A percentile compares a stretch with the other conserved stretches of the same genome.
Evolutionary conservation across 2,329 filamentous ascomycete species (phyloP).

Genomic region (Xylaria sp.): DNA sequence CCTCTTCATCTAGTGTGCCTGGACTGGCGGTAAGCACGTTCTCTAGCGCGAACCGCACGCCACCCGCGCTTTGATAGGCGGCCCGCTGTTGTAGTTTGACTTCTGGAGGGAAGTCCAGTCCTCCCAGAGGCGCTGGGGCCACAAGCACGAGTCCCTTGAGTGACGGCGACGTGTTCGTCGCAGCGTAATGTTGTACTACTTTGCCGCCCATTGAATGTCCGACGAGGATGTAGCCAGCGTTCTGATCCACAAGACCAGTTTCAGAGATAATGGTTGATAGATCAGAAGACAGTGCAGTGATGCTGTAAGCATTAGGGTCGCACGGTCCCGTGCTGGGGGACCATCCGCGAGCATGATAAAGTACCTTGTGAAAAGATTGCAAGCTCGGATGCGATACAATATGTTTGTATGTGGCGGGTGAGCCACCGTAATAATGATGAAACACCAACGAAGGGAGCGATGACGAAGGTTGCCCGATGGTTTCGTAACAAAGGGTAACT

Average conservation of each 20-base stretch:
- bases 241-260: background rate
- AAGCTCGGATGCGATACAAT: background rate
- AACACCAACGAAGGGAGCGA: background rate
- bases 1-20: background rate
- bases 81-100: constrained; percentile 5
- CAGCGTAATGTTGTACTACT: constrained; percentile 22
- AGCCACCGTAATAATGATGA: constrained; percentile 4
- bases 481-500: constrained; percentile 3
- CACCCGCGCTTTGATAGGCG: constrained; percentile 15
- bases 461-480: background rate
- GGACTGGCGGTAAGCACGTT: constrained; percentile 13
- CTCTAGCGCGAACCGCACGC: constrained; percentile 9
- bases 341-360: constrained; percentile 4
- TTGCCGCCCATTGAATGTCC: constrained; percentile 12
- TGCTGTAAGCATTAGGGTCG: constrained; percentile 2
- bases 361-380: background rate
- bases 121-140: constrained; percentile 9
- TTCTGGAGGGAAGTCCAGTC: constrained; percentile 3
- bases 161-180: constrained; percentile 7
- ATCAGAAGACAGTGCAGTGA: constrained; percentile 3
- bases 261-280: background rate
- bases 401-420: background rate
- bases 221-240: background rate
- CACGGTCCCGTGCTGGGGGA: background rate
- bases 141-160: constrained; percentile 14